Percentiles rank a stretch among this genome's conserved stretches.
Conservation (phyloP, 108 stramenopile species). For the Nitzschia sp. region DNA sequence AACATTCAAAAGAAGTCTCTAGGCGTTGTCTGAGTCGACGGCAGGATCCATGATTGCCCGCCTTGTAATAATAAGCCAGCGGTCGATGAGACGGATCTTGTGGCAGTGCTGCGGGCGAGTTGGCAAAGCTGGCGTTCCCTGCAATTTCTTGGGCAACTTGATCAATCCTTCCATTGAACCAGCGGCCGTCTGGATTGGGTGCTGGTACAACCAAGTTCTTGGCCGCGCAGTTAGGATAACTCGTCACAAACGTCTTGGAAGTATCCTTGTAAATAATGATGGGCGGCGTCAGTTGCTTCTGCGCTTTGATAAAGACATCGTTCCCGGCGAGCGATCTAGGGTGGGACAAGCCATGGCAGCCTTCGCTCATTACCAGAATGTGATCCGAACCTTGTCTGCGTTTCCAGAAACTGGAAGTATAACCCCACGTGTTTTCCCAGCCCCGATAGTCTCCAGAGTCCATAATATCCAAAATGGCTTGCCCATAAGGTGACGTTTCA, state of each 20-base stretch:
- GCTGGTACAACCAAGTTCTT: constrained; percentile 50
- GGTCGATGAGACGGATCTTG: constrained; percentile 28
- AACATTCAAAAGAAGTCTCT: constrained; percentile 12
- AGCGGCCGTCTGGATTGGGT: constrained; percentile 47
- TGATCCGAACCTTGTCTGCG: constrained; percentile 45
- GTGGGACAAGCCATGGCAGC: constrained; percentile 40
- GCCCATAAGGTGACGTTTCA: constrained; percentile 31
- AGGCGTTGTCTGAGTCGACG: constrained; percentile 15
- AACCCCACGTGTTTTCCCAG: constrained; percentile 42
- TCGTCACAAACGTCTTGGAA: constrained; percentile 35
- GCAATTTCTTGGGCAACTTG: constrained; percentile 10
- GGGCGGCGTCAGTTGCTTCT: constrained; percentile 43
- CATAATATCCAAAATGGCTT: constrained; percentile 39
- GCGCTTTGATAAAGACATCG: constrained; percentile 37
- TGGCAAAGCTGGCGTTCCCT: background rate
- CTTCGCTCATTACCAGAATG: constrained; percentile 46
- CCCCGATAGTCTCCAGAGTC: constrained; percentile 9
- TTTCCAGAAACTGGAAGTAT: constrained; percentile 45
- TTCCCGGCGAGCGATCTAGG: constrained; percentile 19
- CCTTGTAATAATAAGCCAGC: constrained; percentile 24
- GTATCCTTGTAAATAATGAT: constrained; percentile 46
- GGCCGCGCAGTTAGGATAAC: constrained; percentile 36
- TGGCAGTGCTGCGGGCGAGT: background rate
- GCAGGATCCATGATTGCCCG: constrained; percentile 36
- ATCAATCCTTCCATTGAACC: constrained; percentile 47